Conservation (phyloP, 164 flowering plant species). For the Vitis rotundifolia region DNA sequence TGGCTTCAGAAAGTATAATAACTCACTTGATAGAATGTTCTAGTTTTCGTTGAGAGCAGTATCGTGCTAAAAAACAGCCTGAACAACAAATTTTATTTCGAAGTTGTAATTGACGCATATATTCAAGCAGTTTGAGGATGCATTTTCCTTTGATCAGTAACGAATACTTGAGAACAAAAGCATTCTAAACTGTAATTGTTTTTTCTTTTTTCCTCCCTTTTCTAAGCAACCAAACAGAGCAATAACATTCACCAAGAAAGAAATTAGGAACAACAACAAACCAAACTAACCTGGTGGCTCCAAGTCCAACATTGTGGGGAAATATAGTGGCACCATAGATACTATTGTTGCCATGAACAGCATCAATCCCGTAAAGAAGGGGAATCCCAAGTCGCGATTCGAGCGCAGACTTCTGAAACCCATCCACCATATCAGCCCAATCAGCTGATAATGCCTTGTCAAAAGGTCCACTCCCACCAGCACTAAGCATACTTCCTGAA, state of each 20-base stretch:
- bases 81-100: too few species aligned
- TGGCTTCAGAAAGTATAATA: neutral
- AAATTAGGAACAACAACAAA: neutral
- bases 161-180: neutral
- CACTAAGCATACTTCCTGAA: constrained; percentile 62
- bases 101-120: too few species aligned
- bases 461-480: constrained; percentile 59
- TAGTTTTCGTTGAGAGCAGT: too few species aligned
- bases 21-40: too few species aligned
- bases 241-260: neutral
- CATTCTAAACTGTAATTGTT: neutral
- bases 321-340: constrained; percentile 69
- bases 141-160: too few species aligned
- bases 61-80: too few species aligned
- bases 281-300: constrained; percentile 56
- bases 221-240: constrained; percentile 2
- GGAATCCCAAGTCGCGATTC: constrained; percentile 66
- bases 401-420: constrained; percentile 48
- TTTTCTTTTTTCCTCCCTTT: neutral
- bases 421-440: constrained; percentile 75
- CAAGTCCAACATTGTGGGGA: constrained; percentile 73
- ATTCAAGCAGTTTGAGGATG: too few species aligned
- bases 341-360: constrained; percentile 72
- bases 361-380: constrained; percentile 61
- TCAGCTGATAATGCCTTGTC: constrained; percentile 42